Evolutionary conservation across 176 grass and related monocot genomes (phyloP), one percentile per base, ranked within the genome.

Genomic region (Oryza longistaminata): DNA sequence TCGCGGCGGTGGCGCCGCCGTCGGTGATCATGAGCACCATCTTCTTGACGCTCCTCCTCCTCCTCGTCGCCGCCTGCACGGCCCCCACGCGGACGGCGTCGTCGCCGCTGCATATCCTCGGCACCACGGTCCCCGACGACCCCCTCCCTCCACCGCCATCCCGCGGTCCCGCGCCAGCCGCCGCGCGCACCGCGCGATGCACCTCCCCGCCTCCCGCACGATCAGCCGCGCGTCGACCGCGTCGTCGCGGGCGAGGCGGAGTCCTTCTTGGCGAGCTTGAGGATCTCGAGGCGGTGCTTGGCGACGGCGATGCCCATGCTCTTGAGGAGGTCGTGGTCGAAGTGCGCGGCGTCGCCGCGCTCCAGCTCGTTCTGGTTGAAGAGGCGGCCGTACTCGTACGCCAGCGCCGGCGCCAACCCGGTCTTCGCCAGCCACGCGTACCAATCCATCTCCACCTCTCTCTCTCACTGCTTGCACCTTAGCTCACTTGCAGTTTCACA

Each of bases 321-420:
- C 86, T 91, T 93, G 76, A 97, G 91, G 73, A 97, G 90, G 84
- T 97, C 94, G 74, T 97, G 94, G 82, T 97, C 90, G 85, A 96
- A 96, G 78, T 93, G 78, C 1, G 70, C 71, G n/a, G 92, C 77
- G 78, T 96, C 94, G 14, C 86, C 78, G 24, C 83, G 81, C 85
- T 93, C 91, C 68, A 96, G 91, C 84, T 93, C 89, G 83, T 96
- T 96, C 25, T 67, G 78, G 81, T 75, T 80, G 85, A 96, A 93
- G 1, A 93, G 78, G 26, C 79, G 85, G 14, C 88, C 84, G 70
- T 96, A 96, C 49, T 96, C 87, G 73, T 91, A 85, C 53, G 88
- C 75, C 39, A 93, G 71, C 55, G 89, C 72, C 68, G 87, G 85
- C 45, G 90, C 82, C 39, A 96, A 85, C 64, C 84, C 78, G 74